These are phyloP conservation scores for Metarhizium anisopliae DNA, from an alignment of 2,329 filamentous ascomycete species.

Conservation along the genomic window DNA sequence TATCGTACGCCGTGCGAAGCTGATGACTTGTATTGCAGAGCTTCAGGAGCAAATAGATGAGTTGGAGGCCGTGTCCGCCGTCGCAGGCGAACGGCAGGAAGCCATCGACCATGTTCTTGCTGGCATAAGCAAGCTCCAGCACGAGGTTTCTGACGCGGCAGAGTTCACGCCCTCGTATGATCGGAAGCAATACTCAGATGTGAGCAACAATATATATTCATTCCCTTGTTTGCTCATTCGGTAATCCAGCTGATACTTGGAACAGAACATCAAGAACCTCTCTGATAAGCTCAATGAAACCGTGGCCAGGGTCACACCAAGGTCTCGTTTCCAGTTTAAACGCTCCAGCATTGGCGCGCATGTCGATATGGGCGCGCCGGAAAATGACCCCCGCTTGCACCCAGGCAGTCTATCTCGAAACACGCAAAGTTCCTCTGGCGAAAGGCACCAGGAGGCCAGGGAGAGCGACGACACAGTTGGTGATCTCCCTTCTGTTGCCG, in stretches of 20 bases:
- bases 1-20: background rate
- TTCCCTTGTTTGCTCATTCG: background rate
- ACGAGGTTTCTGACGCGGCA: constrained; percentile 75
- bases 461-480: constrained; percentile 25
- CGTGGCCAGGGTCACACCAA: constrained; percentile 59
- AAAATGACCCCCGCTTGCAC: constrained; percentile 34
- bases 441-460: constrained; percentile 9
- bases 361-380: constrained; percentile 33
- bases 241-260: background rate
- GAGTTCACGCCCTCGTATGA: constrained; percentile 83
- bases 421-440: constrained; percentile 11
- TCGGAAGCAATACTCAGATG: constrained; percentile 75
- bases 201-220: constrained; percentile 24
- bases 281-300: constrained; percentile 69
- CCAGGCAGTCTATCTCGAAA: constrained; percentile 25
- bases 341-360: constrained; percentile 17
- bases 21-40: constrained; percentile 33
- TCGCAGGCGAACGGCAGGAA: constrained; percentile 67
- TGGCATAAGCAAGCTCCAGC: constrained; percentile 70
- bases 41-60: constrained; percentile 68
- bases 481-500: constrained; percentile 26
- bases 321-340: constrained; percentile 77
- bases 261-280: constrained; percentile 67
- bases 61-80: constrained; percentile 51
- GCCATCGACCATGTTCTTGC: constrained; percentile 74